A percentile compares a stretch with the other conserved stretches of the same genome.
These are phyloP conservation scores for Hamamelis virginiana DNA, from an alignment of 164 flowering plant species.

Conservation along the genomic window DNA sequence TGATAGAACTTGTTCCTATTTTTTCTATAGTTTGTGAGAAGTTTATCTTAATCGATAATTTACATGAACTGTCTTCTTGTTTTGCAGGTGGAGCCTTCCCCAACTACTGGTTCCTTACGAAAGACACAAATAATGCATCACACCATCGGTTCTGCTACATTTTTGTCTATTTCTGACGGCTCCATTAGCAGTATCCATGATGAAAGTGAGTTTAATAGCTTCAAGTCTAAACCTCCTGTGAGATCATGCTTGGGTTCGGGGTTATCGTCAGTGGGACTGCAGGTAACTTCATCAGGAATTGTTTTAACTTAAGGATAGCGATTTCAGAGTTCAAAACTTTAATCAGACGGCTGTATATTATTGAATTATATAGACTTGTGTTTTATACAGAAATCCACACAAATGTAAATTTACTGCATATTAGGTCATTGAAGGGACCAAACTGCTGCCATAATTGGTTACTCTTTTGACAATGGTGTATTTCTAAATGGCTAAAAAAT, in stretches of 20 bases:
- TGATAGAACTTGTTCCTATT: background rate
- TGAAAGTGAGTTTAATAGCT: background rate
- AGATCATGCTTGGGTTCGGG: background rate
- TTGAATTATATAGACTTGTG: too few relatives aligned
- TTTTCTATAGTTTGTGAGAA: background rate
- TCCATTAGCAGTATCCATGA: background rate
- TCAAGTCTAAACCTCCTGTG: background rate
- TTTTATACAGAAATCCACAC: too few relatives aligned
- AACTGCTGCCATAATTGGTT: too few relatives aligned
- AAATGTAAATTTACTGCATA: too few relatives aligned
- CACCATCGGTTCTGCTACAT: constrained; percentile 2
- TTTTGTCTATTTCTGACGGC: background rate
- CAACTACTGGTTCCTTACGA: constrained; percentile 15
- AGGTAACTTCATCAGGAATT: background rate
- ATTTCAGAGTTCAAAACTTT: background rate
- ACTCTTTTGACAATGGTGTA: background rate
- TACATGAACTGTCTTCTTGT: too few relatives aligned
- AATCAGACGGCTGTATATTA: background rate
- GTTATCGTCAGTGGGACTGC: background rate
- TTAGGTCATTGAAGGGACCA: too few relatives aligned
- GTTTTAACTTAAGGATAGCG: background rate
- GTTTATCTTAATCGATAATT: background rate
- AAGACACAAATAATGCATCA: constrained; percentile 11
- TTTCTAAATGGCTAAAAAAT: background rate
- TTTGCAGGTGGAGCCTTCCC: constrained; percentile 20